Evolutionary conservation across 2,329 filamentous ascomycete genomes (phyloP), one percentile per base, ranked within the genome.

Genomic region (Talaromyces sp.): DNA sequence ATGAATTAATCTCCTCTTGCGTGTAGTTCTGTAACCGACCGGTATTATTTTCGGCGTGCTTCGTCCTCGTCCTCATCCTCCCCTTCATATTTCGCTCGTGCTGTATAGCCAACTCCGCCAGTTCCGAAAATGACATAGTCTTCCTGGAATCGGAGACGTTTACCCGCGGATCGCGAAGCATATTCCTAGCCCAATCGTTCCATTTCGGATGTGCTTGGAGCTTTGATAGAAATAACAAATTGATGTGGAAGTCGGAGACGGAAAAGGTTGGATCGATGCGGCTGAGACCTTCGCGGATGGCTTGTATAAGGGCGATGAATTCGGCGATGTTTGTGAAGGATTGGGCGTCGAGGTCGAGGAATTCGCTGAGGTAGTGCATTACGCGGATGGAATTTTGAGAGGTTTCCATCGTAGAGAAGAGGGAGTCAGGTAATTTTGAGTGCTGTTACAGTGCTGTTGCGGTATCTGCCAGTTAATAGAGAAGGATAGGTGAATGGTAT

Each of bases 321-420:
- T 73, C 72, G 56, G 69, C 65, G 22, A 73, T 68, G 58, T 62
- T 68, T 50, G 72, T 68, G 62, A 69, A 71, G 59, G 71, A 68
- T 22, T 66, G 43, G 6, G 69, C 68, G 65, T 73, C 72, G 35
- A 74, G 67, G 41, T 74, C 71, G 19, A 74, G 65, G 45, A 73
- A 70, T 61, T 74, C 72, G 52, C 70, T 67, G 37, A 74, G 68
- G 41, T 73, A 70, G 63, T 73, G 72, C 50, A 74, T 70, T 58
- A 72, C 67, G 11, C 72, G 72, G 43, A 70, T 68, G 57, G 70
- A 73, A 17, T 69, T 71, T 54, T 73, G 70, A 66, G 70, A 71
- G 54, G 58, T 57, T 19, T 71, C 68, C 72, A 73, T 73, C 31
- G 50, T 25, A 17, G 15, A 10, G 22, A 6, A 49, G 22, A 49